Percentiles rank a stretch among this genome's conserved stretches.
Conservation (phyloP, 371 early-diverging fungal species). For the Lichtheimia ornata region DNA sequence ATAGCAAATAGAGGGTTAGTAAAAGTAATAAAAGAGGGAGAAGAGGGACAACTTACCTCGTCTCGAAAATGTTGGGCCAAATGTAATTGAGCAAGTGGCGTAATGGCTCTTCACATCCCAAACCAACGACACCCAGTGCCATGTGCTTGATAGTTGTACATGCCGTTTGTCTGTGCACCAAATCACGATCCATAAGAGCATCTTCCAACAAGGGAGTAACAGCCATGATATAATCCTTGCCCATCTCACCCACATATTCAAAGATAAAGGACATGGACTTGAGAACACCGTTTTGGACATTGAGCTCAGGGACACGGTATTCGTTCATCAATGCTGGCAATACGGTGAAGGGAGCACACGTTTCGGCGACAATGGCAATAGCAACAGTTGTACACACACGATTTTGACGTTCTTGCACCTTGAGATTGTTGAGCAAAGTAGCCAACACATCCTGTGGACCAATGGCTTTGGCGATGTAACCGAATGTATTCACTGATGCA, state of each 20-base stretch:
- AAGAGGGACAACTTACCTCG: no score
- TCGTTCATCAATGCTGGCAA: slow-evolving; percentile 98
- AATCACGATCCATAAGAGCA: slow-evolving; percentile 96
- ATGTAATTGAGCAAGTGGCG: slow-evolving; percentile 93
- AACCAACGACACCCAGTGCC: slow-evolving; percentile 88
- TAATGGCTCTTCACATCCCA: slow-evolving; percentile 93
- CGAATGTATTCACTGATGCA: slow-evolving; percentile 96
- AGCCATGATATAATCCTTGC: slow-evolving; percentile 94
- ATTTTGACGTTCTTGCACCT: slow-evolving; percentile 97
- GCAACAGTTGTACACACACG: slow-evolving; percentile 98
- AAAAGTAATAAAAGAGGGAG: slow-evolving; percentile 16
- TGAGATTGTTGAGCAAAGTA: slow-evolving; percentile 94
- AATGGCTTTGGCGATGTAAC: slow-evolving; percentile 98
- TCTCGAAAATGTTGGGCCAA: slow-evolving; percentile 99
- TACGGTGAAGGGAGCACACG: slow-evolving; percentile 97
- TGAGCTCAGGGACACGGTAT: slow-evolving; percentile 96
- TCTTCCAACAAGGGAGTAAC: slow-evolving; percentile 96
- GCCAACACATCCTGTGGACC: slow-evolving; percentile 99
- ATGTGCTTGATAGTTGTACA: slow-evolving; percentile 93
- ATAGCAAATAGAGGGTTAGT: slow-evolving; percentile 15
- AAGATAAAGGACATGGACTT: slow-evolving; percentile 95
- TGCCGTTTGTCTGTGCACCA: slow-evolving; percentile 97
- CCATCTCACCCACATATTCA: slow-evolving; percentile 97
- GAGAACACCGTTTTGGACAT: slow-evolving; percentile 97
- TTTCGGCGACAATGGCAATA: slow-evolving; percentile 90